Base-by-base conservation (phyloP, 1,139 yeast genomes). In the Debaryomyces subglobosus region DNA sequence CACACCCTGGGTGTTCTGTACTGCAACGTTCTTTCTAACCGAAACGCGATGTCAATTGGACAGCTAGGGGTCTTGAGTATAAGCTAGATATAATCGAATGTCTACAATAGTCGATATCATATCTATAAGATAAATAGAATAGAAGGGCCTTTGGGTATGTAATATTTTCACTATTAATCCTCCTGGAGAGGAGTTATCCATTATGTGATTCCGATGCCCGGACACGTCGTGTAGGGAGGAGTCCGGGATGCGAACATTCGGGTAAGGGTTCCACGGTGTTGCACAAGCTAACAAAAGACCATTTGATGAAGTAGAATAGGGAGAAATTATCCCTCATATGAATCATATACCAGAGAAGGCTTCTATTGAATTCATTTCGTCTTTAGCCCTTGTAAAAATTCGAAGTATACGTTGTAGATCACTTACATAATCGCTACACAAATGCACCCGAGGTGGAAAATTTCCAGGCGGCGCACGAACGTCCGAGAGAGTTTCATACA, bases 401-500 rank as follows among this genome's bases (percentile, higher is more conserved):
- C 13, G 25, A 35, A 35, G 15, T 10, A 18, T 35, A 5, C 12
- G 16, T 12, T 21, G 13, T 35, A 21, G 8, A 20, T 12, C 38
- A 35, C 38, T 35, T 35, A 35, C 38, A 35, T 35, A 35, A 35
- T 35, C 38, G 38, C 21, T 35, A 12, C 16, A 20, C 13, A n/a
- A 15, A 12, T 8, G 13, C 38, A 35, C 38, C 38, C 38, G 38
- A 35, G 27, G 25, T 29, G 25, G 33, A 40, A 40, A 40, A 20
- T 40, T 40, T 40, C 43, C 36, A 30, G 43, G 35, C 43, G 43
- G 43, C 36, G 43, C 43, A 40, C 43, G 43, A 40, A 40, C 43
- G 43, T 30, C 43, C 43, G 40, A 37, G 23, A 23, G 35, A 27
- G 46, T 36, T 35, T 23, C 34, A 43, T 47, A 34, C 16, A 27